phyloP scores from a whole-genome alignment of 164 flowering plant genomes.

The Sedum album region DNA sequence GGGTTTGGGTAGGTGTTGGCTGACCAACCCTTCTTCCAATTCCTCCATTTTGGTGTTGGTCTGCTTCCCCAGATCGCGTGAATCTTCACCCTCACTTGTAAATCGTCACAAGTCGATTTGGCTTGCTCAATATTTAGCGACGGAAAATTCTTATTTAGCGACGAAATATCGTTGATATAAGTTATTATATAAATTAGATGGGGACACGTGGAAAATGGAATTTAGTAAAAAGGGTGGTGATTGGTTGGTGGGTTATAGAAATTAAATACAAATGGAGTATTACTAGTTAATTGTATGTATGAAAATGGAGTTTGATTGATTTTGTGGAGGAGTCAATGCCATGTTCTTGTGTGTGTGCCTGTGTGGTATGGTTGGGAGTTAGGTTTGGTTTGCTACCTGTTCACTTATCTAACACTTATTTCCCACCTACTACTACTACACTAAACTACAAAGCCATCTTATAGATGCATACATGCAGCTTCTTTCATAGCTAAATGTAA shows the following conservation, averaged over 20 bases:
- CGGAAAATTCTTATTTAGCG: neutral
- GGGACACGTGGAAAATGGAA: too few species aligned
- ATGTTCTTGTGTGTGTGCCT: neutral
- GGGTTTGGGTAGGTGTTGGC: neutral
- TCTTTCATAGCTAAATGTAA: neutral
- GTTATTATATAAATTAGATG: too few species aligned
- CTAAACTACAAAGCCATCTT: too few species aligned
- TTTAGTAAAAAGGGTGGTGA: too few species aligned
- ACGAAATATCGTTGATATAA: too few species aligned
- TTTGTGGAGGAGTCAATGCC: neutral
- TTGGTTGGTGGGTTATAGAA: too few species aligned
- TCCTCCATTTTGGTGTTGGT: neutral
- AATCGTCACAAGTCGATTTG: neutral
- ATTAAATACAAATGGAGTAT: too few species aligned
- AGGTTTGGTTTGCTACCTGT: conserved; percentile 6
- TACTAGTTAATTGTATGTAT: too few species aligned
- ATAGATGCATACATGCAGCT: neutral
- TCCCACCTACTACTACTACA: neutral
- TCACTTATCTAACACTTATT: neutral
- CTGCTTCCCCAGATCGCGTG: too few species aligned
- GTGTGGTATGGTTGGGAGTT: conserved; percentile 7
- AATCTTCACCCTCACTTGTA: too few species aligned
- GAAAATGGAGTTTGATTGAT: neutral
- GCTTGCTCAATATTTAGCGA: neutral
- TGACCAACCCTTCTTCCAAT: conserved; percentile 3